phyloP scores from a whole-genome alignment of 2,329 filamentous ascomycete genomes.

The Alternaria triticimaculans region DNA sequence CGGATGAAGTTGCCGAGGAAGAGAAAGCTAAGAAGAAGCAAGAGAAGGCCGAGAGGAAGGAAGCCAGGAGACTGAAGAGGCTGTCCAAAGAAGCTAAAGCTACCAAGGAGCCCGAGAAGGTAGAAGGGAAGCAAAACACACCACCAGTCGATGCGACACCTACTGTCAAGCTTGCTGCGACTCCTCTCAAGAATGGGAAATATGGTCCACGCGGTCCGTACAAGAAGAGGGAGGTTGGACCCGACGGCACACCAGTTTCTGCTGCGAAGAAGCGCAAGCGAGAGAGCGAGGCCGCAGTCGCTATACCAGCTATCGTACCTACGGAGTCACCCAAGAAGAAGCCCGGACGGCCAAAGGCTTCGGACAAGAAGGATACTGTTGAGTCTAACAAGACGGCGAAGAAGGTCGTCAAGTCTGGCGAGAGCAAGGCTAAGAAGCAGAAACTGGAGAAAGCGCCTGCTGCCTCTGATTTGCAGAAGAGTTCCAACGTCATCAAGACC shows the following conservation, averaged over 20 bases:
- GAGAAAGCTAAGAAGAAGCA: constrained; percentile 1
- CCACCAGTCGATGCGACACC: constrained; percentile 6
- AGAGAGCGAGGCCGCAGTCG: constrained; percentile 4
- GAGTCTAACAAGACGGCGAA: neutral
- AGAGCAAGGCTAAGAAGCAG: constrained; percentile 3
- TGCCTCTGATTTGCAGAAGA: neutral
- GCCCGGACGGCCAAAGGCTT: neutral
- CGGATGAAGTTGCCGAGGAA: neutral
- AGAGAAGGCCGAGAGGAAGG: constrained; percentile 12
- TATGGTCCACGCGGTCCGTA: constrained; percentile 7
- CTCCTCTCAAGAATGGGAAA: constrained; percentile 5
- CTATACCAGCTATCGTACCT: neutral
- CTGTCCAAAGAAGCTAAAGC: neutral
- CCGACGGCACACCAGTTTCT: constrained; percentile 2
- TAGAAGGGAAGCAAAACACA: neutral
- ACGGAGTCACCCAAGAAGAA: constrained; percentile 3
- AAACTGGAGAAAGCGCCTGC: neutral
- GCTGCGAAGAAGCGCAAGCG: constrained; percentile 29
- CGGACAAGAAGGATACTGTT: neutral
- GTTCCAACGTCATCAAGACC: neutral
- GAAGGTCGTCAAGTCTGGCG: neutral
- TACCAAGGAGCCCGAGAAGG: neutral
- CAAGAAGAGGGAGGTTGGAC: constrained; percentile 9
- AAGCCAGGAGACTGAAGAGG: constrained; percentile 8
- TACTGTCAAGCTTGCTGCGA: neutral